Percentiles rank a stretch among this genome's conserved stretches.
Conservation (phyloP, 2,329 filamentous ascomycete species). For the Xylariaceae sp. region DNA sequence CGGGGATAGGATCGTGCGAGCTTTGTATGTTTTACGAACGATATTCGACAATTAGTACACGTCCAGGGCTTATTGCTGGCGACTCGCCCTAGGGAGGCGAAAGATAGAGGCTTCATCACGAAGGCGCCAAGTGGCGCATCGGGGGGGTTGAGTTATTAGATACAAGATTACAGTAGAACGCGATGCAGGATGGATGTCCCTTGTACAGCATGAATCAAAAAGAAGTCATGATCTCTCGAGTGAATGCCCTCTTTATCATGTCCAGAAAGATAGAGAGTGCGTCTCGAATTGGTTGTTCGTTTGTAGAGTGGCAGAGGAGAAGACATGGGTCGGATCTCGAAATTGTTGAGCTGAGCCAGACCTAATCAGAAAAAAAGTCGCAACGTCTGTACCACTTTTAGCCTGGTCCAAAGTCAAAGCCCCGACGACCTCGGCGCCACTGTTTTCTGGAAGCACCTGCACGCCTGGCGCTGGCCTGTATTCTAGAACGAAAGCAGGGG, state of each 20-base stretch:
- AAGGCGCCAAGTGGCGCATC: background rate
- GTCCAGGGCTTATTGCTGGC: slow-evolving; percentile 43
- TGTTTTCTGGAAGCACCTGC: slow-evolving; percentile 8
- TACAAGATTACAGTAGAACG: no score
- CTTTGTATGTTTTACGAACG: slow-evolving; percentile 34
- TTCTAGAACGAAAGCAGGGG: no score
- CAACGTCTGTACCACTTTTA: slow-evolving; percentile 16
- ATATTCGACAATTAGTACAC: slow-evolving; percentile 44
- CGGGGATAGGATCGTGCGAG: slow-evolving; percentile 23
- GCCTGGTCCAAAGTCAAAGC: slow-evolving; percentile 12
- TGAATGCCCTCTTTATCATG: no score
- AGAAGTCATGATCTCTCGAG: no score
- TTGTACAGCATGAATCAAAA: no score
- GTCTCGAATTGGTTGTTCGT: no score
- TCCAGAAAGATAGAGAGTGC: no score
- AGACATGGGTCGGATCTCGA: background rate
- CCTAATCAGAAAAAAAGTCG: slow-evolving; percentile 17
- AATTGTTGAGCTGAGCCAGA: slow-evolving; percentile 25
- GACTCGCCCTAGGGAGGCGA: slow-evolving; percentile 37
- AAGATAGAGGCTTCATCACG: slow-evolving; percentile 42
- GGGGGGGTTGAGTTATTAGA: no score
- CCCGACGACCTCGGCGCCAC: slow-evolving; percentile 25
- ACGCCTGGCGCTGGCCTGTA: no score
- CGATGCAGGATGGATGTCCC: no score
- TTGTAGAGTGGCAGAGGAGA: no score